Base-by-base conservation (phyloP, 1,284 basidiomycete genomes). In the Malassezia nana region DNA sequence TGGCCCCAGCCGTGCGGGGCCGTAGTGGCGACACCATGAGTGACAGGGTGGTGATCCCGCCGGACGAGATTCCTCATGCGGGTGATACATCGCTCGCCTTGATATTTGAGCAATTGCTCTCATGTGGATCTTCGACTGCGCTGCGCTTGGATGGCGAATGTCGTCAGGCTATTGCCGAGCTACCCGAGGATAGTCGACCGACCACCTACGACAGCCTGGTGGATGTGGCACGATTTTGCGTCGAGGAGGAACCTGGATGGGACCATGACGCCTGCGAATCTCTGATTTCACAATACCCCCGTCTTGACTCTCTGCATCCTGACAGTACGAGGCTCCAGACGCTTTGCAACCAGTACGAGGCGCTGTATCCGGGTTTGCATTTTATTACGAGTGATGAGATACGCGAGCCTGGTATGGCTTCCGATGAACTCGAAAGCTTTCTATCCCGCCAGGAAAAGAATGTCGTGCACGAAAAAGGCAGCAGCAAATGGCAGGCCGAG, bases 321-420 rank as follows among this genome's bases (percentile, higher is more conserved):
- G 22, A 12, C 5, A 8, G 20, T 13, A 16, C 57, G 50, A 46
- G 58, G 39, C 20, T 62, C 6, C 53, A 53, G 0, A 45, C 56
- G 39, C 58, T 67, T 9, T 64, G 62, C 31, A 57, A 60, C 38
- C 60, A 65, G 44, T 74, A 74, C 39, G 70, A 74, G 31, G 53
- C 52, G 2, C 55, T 59, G 10, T 74, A 56, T 46, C 72, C 70
- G 2, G 60, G 63, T 8, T 59, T 74, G 10, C 62, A 63, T 12
- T 74, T 66, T 47, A 66, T 74, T 15, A 71, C 72, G 4, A 68
- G 62, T 28, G 69, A 66, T 16, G 67, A 63, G 8, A 66, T 63
- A n/a, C 58, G 64, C 16, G 58, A 65, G 85, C 18, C 87, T 88
- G 45, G 75, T 31, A 57, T 53, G 2, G 57, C 65, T 4, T 56